Percentiles rank a stretch among this genome's conserved stretches.
Evolutionary conservation across 768 basidiomycete species (phyloP).

Genomic region (Mycena epipterygia): DNA sequence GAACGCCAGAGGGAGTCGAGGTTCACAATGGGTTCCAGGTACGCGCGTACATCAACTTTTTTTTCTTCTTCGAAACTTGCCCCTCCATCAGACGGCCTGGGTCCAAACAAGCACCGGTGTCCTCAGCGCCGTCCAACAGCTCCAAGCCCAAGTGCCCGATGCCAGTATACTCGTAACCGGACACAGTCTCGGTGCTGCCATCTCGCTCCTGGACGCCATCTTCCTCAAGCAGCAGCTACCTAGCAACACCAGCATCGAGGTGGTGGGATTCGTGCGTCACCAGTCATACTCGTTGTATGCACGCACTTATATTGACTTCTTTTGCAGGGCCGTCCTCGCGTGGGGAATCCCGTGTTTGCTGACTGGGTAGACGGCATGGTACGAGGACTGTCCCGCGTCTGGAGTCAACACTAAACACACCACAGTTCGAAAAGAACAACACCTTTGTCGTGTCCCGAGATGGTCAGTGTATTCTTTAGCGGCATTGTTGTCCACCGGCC

Average conservation of each 20-base stretch:
- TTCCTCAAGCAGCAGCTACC: slow-evolving; percentile 28
- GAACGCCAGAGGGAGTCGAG: slow-evolving; percentile 4
- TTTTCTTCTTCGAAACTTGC: neutral
- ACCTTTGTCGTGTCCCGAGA: slow-evolving; percentile 21
- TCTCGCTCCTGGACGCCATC: slow-evolving; percentile 21
- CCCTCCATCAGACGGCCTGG: slow-evolving; percentile 5
- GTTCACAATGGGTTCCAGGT: slow-evolving; percentile 27
- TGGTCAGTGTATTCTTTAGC: neutral
- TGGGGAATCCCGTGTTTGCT: slow-evolving; percentile 12
- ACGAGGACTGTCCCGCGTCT: neutral
- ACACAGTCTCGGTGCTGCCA: slow-evolving; percentile 15
- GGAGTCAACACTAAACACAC: neutral
- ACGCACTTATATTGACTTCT: neutral
- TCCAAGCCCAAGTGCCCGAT: slow-evolving; percentile 10
- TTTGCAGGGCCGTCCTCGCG: slow-evolving; percentile 16
- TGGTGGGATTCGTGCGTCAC: slow-evolving; percentile 14
- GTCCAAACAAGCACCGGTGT: slow-evolving; percentile 20
- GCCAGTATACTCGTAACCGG: slow-evolving; percentile 12
- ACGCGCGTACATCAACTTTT: neutral
- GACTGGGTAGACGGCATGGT: slow-evolving; percentile 24
- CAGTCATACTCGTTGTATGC: neutral
- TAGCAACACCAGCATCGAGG: slow-evolving; percentile 22
- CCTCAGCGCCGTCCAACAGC: slow-evolving; percentile 9
- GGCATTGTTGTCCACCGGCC: neutral
- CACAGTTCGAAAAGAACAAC: slow-evolving; percentile 14